These are phyloP conservation scores for Kodamaea restingae DNA, from an alignment of 805 yeast genomes.

Conservation along the genomic window DNA sequence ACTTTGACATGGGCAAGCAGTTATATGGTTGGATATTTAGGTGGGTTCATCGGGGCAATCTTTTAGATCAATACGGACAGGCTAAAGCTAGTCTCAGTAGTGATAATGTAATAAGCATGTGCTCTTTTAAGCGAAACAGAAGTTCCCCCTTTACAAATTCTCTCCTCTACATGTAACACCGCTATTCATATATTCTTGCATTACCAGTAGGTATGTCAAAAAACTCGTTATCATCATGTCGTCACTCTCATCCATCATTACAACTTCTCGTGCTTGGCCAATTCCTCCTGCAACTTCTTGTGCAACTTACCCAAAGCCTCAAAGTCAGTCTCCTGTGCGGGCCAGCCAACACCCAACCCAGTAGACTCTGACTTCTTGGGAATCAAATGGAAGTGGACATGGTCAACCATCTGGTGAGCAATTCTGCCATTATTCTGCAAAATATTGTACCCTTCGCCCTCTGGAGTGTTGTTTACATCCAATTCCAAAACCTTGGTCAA, in stretches of 20 bases:
- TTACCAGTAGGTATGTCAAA: too few relatives aligned
- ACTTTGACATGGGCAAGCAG: conserved; percentile 53
- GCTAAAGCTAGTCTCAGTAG: too few relatives aligned
- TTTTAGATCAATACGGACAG: conserved; percentile 4
- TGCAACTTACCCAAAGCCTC: conserved; percentile 67
- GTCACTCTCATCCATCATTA: too few relatives aligned
- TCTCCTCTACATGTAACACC: too few relatives aligned
- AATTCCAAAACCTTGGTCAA: conserved; percentile 69
- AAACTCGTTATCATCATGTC: too few relatives aligned
- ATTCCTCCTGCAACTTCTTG: conserved; percentile 43
- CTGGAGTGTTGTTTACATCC: conserved; percentile 56
- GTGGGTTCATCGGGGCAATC: conserved; percentile 46
- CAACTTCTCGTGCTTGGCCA: conserved; percentile 12
- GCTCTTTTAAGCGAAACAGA: too few relatives aligned
- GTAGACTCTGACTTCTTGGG: conserved; percentile 74
- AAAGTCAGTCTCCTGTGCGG: conserved; percentile 76
- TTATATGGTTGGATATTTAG: conserved; percentile 40
- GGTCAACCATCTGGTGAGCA: conserved; percentile 95
- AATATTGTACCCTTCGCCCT: conserved; percentile 77
- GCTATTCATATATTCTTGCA: too few relatives aligned
- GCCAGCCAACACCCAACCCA: conserved; percentile 93
- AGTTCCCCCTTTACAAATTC: too few relatives aligned
- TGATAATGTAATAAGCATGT: too few relatives aligned
- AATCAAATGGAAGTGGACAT: conserved; percentile 94
- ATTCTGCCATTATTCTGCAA: conserved; percentile 91